Conservation (phyloP, 1,284 basidiomycete genomes). For the Paramarasmius palmivorus region DNA sequence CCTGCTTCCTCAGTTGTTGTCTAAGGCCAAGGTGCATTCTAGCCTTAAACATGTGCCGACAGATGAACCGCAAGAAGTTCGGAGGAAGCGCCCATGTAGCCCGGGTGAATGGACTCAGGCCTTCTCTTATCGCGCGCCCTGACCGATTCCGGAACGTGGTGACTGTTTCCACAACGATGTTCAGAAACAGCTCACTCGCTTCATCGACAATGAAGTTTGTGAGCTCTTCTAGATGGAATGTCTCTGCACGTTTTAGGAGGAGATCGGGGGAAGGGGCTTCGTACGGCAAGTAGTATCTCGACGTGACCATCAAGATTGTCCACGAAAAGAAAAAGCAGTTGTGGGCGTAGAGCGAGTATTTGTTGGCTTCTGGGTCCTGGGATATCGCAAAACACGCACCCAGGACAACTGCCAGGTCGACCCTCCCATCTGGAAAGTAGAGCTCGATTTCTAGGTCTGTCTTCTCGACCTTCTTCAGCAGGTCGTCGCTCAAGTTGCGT, state of each 20-base stretch:
- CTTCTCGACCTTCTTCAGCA: not conserved
- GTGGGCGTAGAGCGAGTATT: not conserved
- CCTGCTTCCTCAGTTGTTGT: too few relatives aligned
- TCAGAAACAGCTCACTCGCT: too few relatives aligned
- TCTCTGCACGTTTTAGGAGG: not conserved
- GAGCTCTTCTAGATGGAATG: not conserved
- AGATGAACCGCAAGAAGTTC: too few relatives aligned
- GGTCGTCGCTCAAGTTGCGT: not conserved
- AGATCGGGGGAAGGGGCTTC: not conserved
- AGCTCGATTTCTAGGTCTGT: conserved; percentile 1
- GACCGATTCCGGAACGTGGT: too few relatives aligned
- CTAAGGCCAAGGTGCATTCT: too few relatives aligned
- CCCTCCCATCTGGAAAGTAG: not conserved
- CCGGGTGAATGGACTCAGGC: too few relatives aligned
- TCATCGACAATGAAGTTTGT: not conserved
- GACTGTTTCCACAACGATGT: too few relatives aligned
- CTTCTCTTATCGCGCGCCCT: too few relatives aligned
- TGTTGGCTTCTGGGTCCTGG: not conserved
- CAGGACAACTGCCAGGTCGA: not conserved
- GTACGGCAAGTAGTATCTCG: not conserved
- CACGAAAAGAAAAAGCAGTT: conserved; percentile 9
- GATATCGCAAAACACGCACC: conserved; percentile 2
- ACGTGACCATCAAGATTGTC: conserved; percentile 7
- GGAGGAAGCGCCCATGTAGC: too few relatives aligned
- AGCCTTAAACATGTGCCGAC: too few relatives aligned